Percentiles rank a stretch among this genome's conserved stretches.
phyloP scores from a whole-genome alignment of 1,139 yeast genomes.

The Pichia sp. region DNA sequence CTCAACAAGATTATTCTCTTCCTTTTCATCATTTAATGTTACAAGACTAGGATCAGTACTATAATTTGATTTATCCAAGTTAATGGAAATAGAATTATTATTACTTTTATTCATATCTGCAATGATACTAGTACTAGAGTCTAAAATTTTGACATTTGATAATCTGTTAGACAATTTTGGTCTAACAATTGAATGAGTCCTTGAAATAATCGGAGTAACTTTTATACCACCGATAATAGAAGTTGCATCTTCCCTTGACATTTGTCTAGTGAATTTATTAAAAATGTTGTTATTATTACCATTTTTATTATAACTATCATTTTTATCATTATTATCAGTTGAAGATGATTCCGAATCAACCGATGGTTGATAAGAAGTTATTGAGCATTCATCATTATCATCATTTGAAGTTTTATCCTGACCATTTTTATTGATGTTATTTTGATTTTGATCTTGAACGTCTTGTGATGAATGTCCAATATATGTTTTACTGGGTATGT shows the following conservation, averaged over 20 bases:
- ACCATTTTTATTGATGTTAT: too few species aligned
- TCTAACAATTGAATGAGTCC: background rate
- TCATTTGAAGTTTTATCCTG: background rate
- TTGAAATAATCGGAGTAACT: slow-evolving; percentile 1
- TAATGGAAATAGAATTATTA: too few species aligned
- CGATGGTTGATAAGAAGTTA: slow-evolving; percentile 4
- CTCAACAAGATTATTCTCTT: background rate
- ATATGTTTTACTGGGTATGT: too few species aligned
- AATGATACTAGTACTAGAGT: too few species aligned
- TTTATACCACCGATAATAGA: slow-evolving; percentile 21
- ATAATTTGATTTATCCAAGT: too few species aligned
- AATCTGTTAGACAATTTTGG: too few species aligned
- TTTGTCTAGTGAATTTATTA: slow-evolving; percentile 5
- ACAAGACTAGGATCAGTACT: background rate
- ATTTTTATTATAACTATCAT: too few species aligned
- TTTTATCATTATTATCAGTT: too few species aligned
- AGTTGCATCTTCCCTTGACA: slow-evolving; percentile 18
- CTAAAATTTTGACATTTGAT: too few species aligned
- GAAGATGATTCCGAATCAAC: background rate
- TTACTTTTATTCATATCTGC: too few species aligned
- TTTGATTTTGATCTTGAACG: too few species aligned
- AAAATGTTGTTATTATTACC: background rate
- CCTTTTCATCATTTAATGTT: background rate
- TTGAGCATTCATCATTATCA: background rate
- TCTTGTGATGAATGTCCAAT: too few species aligned